These are phyloP conservation scores for Alopecurus myosuroides DNA, from an alignment of 176 grass and related monocot genomes.

Conservation along the genomic window DNA sequence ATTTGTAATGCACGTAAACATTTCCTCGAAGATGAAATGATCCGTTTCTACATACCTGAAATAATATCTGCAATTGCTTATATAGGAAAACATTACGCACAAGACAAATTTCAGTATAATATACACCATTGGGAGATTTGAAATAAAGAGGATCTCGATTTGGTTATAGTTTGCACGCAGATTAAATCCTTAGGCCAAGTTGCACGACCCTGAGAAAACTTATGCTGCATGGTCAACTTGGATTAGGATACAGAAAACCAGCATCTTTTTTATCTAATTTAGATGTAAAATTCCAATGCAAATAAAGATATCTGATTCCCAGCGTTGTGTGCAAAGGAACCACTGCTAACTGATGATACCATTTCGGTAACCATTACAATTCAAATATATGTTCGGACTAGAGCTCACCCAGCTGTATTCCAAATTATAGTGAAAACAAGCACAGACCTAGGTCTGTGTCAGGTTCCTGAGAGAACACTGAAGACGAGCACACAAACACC, in stretches of 20 bases:
- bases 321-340: not conserved
- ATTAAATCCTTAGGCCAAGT: not conserved
- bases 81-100: not conserved
- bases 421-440: not conserved
- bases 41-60: constrained; percentile 94
- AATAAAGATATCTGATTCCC: constrained; percentile 1
- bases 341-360: not conserved
- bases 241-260: not conserved
- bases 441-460: not conserved
- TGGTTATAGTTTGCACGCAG: not conserved
- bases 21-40: constrained; percentile 94
- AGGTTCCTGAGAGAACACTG: no score
- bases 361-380: not conserved
- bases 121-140: not conserved
- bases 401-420: not conserved
- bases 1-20: constrained; percentile 87
- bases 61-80: constrained; percentile 17
- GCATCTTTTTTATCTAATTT: not conserved
- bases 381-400: not conserved
- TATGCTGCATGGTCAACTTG: not conserved
- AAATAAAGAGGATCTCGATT: not conserved
- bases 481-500: no score
- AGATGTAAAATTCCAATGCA: not conserved
- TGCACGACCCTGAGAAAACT: not conserved
- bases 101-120: not conserved